These are phyloP conservation scores for Pecoramyces ruminantium DNA, from an alignment of 192 early-diverging fungal species.

Conservation along the genomic window DNA sequence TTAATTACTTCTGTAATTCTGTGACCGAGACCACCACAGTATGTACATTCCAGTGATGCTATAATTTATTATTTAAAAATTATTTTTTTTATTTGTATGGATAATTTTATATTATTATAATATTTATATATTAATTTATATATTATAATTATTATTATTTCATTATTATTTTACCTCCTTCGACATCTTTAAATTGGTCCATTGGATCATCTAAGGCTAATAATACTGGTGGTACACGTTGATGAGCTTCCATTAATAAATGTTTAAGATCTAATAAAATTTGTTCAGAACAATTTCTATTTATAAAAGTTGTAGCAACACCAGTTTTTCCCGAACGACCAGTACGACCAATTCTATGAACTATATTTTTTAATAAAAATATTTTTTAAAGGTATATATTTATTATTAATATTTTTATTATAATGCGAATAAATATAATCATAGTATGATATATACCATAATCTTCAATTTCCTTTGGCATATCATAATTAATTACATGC, in stretches of 20 bases:
- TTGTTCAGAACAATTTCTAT: conserved; percentile 74
- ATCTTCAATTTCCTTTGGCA: conserved; percentile 99
- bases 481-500: conserved; percentile 97
- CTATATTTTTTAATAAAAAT: too few relatives aligned
- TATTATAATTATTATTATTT: neutral
- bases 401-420: too few relatives aligned
- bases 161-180: conserved; percentile 21
- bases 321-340: conserved; percentile 93
- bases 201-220: conserved; percentile 73
- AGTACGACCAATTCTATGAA: conserved; percentile 92
- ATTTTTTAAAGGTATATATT: too few relatives aligned
- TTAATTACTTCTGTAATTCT: conserved; percentile 36
- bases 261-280: conserved; percentile 91
- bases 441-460: conserved; percentile 49
- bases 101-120: conserved; percentile 1
- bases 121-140: neutral
- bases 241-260: conserved; percentile 77
- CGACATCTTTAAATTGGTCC: conserved; percentile 63
- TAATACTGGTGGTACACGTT: conserved; percentile 75
- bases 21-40: conserved; percentile 91
- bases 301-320: conserved; percentile 93
- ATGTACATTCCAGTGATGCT: conserved; percentile 55
- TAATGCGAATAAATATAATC: too few relatives aligned
- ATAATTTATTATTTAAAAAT: too few relatives aligned
- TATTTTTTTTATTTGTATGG: too few relatives aligned